Evolutionary conservation across 495 filamentous ascomycete species (phyloP), one percentile per base, ranked within the genome.

Genomic region (Jackrogersella minutella): DNA sequence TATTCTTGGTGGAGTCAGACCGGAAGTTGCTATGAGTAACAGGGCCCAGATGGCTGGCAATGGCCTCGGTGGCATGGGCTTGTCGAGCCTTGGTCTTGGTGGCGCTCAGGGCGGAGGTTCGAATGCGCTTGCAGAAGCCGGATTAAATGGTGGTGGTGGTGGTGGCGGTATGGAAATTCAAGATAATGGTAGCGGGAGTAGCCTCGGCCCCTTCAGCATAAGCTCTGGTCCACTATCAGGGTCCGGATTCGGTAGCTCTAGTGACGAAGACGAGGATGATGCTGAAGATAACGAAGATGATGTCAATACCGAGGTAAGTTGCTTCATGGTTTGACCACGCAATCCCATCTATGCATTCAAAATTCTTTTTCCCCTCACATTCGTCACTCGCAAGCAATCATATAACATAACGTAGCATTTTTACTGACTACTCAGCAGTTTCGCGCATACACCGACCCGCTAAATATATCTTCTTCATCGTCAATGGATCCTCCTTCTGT

Each of bases 241-340:
- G 57, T 95, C 91, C 74, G 93, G 92, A n/a, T 99, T 98, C 76
- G 93, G 91, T 66, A 95, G 90, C 78, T 96, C 92, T 10, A 97
- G 93, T 71, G 93, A 96, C 66, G 95, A 97, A 69, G 95, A 98
- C 57, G 95, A 99, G 64, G 95, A 97, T 68, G 95, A 99, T 63
- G 91, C 93, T 53, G 93, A 93, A 70, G 89, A 93, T 49, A 91
- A 90, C 58, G 93, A 95, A 61, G 86, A 87, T 47, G 84, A 87
- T 64, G 80, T 85, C 31, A 80, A 80, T 60, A 82, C 78, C 43
- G 81, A 84, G 81, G 81, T 84, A 71, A 73, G 79, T 77, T 37
- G 53, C 66, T 36, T 19, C 19, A 11, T 13, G 10, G 14, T 60
- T 9, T 36, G 14, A 22, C 30, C 14, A 16, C 33, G 5, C 55